Base-by-base conservation (phyloP, 2,329 filamentous ascomycete species). In the Paraphaeosphaeria minitans region DNA sequence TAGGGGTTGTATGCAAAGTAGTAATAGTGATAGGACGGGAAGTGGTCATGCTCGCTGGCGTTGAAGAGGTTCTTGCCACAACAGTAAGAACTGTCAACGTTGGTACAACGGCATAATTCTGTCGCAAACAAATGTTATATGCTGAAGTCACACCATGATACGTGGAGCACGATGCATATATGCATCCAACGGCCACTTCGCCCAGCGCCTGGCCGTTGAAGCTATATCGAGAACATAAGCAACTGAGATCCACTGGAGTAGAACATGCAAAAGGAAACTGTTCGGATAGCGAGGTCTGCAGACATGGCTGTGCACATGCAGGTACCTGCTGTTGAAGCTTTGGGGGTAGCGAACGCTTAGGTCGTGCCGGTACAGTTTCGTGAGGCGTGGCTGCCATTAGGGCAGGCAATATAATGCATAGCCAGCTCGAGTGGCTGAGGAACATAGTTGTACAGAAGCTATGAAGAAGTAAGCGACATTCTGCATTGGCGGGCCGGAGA, bases 161-260 rank as follows among this genome's bases (percentile, higher is more conserved):
- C 27, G 60, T 66, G 33, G 67, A 56, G 59, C 75, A 77, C 27
- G 68, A 69, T 53, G 72, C 62, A 66, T 73, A 75, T 51, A 77
- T 66, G 62, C 76, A 78, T 46, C 67, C 71, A 10, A 77, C 66
- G 53, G 75, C 75, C 56, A 73, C 71, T 64, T 78, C 76, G 24
- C 75, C 75, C 22, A 78, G 59, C 48, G 73, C 72, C 58, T 76
- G 70, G 49, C 76, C 76, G 45, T 47, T 53, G 56, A 60, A 68
- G 59, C 74, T 76, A 72, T 77, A 77, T 61, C 63, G 70, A 59
- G 75, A 75, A 58, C 76, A 78, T 31, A 77, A 70, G 64, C 76
- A 78, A 31, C 64, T 66, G 52, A 77, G 58, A 53, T 68, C 65
- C 58, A 58, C 60, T 61, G 69, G 64, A 50, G 62, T 64, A 56